Conservation (phyloP, 805 yeast genomes). For the Torulaspora quercuum region DNA sequence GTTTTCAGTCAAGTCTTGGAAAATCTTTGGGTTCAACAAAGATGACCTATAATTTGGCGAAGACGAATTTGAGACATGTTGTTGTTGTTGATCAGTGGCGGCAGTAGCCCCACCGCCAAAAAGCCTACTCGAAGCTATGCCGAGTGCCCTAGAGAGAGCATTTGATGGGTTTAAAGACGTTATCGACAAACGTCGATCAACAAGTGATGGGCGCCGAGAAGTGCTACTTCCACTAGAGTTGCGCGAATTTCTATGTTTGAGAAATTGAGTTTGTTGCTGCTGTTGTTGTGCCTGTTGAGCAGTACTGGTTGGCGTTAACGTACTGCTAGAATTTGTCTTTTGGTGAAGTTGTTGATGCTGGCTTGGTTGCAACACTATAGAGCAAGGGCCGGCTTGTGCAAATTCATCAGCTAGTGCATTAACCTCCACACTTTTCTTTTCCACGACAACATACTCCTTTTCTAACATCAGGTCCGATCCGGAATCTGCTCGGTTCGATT, state of each 20-base stretch:
- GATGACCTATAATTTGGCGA: constrained; percentile 28
- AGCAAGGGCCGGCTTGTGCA: constrained; percentile 39
- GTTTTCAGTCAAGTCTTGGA: constrained; percentile 34
- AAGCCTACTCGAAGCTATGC: constrained; percentile 80
- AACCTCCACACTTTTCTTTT: constrained; percentile 90
- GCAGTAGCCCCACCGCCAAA: constrained; percentile 50
- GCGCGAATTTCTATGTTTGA: constrained; percentile 17
- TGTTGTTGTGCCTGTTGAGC: constrained; percentile 19
- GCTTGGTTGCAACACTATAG: constrained; percentile 13
- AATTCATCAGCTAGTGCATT: constrained; percentile 94
- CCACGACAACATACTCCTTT: constrained; percentile 90
- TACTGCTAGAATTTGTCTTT: constrained; percentile 22
- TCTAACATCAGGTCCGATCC: constrained; percentile 56
- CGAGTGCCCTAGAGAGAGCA: constrained; percentile 83
- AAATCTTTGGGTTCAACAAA: constrained; percentile 29
- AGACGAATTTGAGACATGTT: constrained; percentile 22
- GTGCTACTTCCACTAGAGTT: constrained; percentile 46
- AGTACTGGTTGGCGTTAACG: constrained; percentile 19
- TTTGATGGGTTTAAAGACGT: constrained; percentile 72
- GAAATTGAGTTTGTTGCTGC: constrained; percentile 11
- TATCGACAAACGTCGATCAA: constrained; percentile 62
- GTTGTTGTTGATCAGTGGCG: constrained; percentile 26
- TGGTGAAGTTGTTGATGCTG: constrained; percentile 12
- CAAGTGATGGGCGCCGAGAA: constrained; percentile 57
- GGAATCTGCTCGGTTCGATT: constrained; percentile 11